Evolutionary conservation across 2,329 filamentous ascomycete genomes (phyloP).

Genomic region (Daldinia sp.): DNA sequence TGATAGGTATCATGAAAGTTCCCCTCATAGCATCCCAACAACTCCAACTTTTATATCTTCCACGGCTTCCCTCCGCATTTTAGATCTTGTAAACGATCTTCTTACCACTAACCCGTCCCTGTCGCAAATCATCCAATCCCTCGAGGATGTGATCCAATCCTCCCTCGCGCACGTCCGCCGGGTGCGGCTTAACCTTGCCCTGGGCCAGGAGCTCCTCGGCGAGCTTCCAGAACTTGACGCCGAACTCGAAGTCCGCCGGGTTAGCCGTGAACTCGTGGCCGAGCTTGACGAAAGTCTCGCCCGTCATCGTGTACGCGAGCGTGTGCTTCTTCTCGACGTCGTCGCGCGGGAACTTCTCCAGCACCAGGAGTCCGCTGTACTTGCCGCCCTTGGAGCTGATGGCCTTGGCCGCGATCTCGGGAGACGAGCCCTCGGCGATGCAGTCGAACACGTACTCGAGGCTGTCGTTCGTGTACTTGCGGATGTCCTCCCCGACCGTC

Average conservation of each 20-base stretch:
- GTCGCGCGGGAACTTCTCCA: conserved; percentile 39
- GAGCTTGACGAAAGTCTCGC: conserved; percentile 13
- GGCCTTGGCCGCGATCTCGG: conserved; percentile 53
- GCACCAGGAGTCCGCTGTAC: conserved; percentile 54
- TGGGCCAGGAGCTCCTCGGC: conserved; percentile 3
- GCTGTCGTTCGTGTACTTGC: conserved; percentile 53
- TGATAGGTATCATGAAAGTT: too few species aligned
- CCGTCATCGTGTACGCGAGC: conserved; percentile 6
- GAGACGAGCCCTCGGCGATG: conserved; percentile 52
- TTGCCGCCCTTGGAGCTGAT: conserved; percentile 55
- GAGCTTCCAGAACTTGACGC: conserved; percentile 2
- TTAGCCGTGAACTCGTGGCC: conserved; percentile 8
- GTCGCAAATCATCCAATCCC: conserved; percentile 6
- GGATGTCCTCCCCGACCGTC: conserved; percentile 53
- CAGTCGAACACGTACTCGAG: conserved; percentile 59
- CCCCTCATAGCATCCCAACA: not conserved
- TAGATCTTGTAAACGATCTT: conserved; percentile 28
- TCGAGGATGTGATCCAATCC: not conserved
- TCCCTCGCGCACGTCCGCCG: not conserved
- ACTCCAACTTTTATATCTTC: not conserved
- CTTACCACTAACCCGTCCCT: conserved; percentile 17
- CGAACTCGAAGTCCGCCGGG: conserved; percentile 6
- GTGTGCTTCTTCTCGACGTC: conserved; percentile 24
- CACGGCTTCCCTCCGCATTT: too few species aligned
- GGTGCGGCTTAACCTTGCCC: conserved; percentile 14